Evolutionary conservation across 2,329 filamentous ascomycete genomes (phyloP).

Genomic region (Lachnellula occidentalis): DNA sequence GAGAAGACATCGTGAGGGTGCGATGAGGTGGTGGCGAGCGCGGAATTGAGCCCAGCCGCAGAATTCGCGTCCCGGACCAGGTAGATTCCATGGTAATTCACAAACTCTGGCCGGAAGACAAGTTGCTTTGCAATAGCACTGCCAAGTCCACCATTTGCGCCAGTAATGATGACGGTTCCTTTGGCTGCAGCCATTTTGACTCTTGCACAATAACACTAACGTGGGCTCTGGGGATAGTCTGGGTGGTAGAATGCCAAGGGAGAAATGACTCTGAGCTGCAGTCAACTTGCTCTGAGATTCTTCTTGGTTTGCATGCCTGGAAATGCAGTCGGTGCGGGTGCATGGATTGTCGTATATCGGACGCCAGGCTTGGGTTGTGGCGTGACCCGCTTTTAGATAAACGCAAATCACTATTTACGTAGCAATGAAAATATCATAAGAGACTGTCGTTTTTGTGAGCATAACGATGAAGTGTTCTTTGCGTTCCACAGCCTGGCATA

Average conservation of each 20-base stretch:
- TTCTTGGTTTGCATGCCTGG: no score
- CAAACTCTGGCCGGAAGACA: slow-evolving; percentile 7
- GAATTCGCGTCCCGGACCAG: slow-evolving; percentile 14
- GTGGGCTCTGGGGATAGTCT: not conserved
- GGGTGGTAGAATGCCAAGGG: not conserved
- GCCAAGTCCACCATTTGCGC: slow-evolving; percentile 25
- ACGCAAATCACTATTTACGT: no score
- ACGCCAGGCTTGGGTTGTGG: no score
- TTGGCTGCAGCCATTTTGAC: not conserved
- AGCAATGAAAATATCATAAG: no score
- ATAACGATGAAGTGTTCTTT: no score
- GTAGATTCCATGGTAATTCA: slow-evolving; percentile 18
- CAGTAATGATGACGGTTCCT: slow-evolving; percentile 24
- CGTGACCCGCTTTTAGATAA: no score
- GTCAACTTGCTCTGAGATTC: no score
- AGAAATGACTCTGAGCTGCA: not conserved
- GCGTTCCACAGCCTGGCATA: no score
- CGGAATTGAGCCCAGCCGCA: not conserved
- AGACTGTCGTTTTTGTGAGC: no score
- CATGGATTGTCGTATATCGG: no score
- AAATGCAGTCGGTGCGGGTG: no score
- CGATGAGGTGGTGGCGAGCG: not conserved
- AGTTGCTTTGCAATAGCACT: slow-evolving; percentile 15
- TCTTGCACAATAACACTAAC: not conserved
- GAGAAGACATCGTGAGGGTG: slow-evolving; percentile 1